Evolutionary conservation across 2,329 filamentous ascomycete species (phyloP), one percentile per base, ranked within the genome.

Genomic region (Arthrobotrys entomopaga): DNA sequence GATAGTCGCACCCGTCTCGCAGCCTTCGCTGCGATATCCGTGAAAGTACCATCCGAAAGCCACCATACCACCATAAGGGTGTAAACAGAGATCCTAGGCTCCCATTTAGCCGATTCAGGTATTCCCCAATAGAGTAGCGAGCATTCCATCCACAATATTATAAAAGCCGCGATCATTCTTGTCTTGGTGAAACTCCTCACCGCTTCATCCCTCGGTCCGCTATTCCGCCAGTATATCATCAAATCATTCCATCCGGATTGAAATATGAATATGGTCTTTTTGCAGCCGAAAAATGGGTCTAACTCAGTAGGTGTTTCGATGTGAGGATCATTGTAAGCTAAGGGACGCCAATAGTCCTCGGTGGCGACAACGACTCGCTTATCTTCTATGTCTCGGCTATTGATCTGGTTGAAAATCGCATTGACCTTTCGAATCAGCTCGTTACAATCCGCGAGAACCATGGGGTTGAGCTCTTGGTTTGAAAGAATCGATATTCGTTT

Each of bases 261-360:
- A 29, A 52, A 71, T 5, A 20, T 58, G 29, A 43, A 71, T 0
- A 73, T 60, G 0, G 69, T 60, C 8, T 48, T 46, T 10, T 53
- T 22, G 0, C 24, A 26, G 3, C 54, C 56, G 10, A 22, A 7
- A 3, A 10, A 8, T 8, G 11, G 15, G 16, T 65, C 60, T 1
- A 73, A 42, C 20, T 65, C 60, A 11, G 20, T 8, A 6, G 69
- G 69, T 1, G 50, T 63, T 29, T 60, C 26, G 29, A 64, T 54
- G 3, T 40, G 40, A 10, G 22, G 57, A 40, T 58, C 49, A 7
- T 20, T 6, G n/a, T 60, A 49, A 16, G 6, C n/a, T 16, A 48
- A 24, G 3, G 20, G 48, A 15, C 40, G 46, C 65, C 65, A 69
- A 34, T 61, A 60, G 5, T 42, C 42, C 6, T n/a, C 26, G 16